Percentiles rank a stretch among this genome's conserved stretches.
phyloP scores from a whole-genome alignment of 2,329 filamentous ascomycete species.

The Aspergillus sp. region DNA sequence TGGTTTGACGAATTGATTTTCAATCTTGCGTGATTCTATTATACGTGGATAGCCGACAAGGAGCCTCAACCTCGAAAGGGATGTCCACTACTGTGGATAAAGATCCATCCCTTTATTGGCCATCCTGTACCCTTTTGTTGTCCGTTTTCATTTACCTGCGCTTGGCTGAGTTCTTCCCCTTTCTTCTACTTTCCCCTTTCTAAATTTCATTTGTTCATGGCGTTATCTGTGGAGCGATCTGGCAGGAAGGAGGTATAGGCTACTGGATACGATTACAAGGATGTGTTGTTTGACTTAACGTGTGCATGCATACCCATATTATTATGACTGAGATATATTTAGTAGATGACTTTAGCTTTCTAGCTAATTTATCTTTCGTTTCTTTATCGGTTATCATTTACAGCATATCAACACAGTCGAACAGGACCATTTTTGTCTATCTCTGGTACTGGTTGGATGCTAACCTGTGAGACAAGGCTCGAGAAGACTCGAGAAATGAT shows the following conservation, averaged over 20 bases:
- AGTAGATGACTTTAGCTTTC: not conserved
- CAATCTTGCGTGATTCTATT: not conserved
- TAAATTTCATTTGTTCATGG: slow-evolving; percentile 23
- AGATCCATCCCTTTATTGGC: not conserved
- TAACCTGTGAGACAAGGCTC: no score
- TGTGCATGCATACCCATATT: slow-evolving; percentile 11
- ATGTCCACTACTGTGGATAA: no score
- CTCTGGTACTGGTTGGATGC: no score
- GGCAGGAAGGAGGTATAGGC: slow-evolving; percentile 22
- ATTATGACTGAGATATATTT: slow-evolving; percentile 10
- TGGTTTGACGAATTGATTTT: slow-evolving; percentile 2
- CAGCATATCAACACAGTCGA: no score
- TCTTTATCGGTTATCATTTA: not conserved
- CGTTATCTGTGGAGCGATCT: slow-evolving; percentile 25
- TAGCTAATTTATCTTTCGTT: not conserved
- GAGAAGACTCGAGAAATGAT: no score
- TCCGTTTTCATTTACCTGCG: not conserved
- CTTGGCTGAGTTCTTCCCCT: slow-evolving; percentile 1
- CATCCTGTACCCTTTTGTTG: not conserved
- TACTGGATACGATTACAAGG: slow-evolving; percentile 22
- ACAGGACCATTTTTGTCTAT: no score
- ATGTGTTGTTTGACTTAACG: slow-evolving; percentile 16
- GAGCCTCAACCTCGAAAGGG: no score
- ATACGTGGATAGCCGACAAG: no score
- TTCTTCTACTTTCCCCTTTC: slow-evolving; percentile 12